Conservation (phyloP, 306 rosid genomes). For the Crotalaria pallida region DNA sequence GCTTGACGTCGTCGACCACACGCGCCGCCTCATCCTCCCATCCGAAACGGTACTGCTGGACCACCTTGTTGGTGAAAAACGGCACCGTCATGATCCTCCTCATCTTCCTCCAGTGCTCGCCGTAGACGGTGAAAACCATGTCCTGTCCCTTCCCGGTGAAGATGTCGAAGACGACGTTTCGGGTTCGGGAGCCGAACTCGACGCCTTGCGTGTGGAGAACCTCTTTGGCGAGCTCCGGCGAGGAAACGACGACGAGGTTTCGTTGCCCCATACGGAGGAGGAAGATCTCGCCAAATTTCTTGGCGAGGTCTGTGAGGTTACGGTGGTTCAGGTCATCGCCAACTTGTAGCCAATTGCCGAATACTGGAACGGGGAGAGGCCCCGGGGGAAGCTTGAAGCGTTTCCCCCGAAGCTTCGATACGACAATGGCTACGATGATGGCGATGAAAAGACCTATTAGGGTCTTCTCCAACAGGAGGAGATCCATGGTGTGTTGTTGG, state of each 20-base stretch:
- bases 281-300: constrained; percentile 68
- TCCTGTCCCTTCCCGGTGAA: constrained; percentile 90
- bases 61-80: constrained; percentile 87
- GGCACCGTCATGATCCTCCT: constrained; percentile 91
- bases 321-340: constrained; percentile 96
- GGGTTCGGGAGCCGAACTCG: constrained; percentile 82
- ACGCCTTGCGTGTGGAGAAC: constrained; percentile 86
- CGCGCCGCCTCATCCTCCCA: constrained; percentile 72
- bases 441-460: constrained; percentile 62
- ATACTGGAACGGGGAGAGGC: constrained; percentile 64
- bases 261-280: constrained; percentile 93
- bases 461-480: constrained; percentile 77
- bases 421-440: constrained; percentile 32
- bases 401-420: constrained; percentile 67
- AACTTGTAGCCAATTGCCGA: constrained; percentile 94
- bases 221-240: constrained; percentile 84
- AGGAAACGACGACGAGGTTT: constrained; percentile 68
- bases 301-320: constrained; percentile 67
- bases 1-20: constrained; percentile 69
- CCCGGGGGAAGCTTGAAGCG: constrained; percentile 89
- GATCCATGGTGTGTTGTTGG: constrained; percentile 46
- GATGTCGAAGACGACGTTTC: constrained; percentile 86
- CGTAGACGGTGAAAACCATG: constrained; percentile 91
- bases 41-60: constrained; percentile 70
- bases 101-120: constrained; percentile 96